Conservation (phyloP, 208 protist genomes). For the Leishmania tropica region DNA sequence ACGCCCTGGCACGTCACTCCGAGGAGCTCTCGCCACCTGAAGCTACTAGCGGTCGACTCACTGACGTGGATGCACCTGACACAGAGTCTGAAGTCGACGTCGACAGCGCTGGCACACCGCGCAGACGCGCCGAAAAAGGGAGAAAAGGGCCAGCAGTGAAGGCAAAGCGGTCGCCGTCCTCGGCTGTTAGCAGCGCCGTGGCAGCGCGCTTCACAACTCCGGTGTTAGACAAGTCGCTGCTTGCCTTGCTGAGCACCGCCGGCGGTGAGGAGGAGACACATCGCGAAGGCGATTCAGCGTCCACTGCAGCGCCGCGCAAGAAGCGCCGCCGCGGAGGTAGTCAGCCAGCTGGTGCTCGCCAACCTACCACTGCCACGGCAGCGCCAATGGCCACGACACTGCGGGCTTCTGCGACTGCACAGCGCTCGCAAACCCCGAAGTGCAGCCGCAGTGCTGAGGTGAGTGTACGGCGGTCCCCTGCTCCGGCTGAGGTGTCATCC, state of each 20-base stretch:
- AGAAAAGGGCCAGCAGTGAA: neutral
- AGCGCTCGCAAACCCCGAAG: neutral
- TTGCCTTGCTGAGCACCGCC: neutral
- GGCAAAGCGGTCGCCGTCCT: neutral
- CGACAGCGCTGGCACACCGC: slow-evolving; percentile 1
- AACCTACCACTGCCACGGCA: no score
- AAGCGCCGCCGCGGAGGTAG: slow-evolving; percentile 1
- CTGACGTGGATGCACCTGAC: neutral
- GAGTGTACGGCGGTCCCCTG: neutral
- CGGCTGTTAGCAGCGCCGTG: slow-evolving; percentile 1
- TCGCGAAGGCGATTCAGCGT: neutral
- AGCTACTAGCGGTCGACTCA: neutral
- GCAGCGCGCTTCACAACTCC: neutral
- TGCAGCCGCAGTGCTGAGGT: neutral
- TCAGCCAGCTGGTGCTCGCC: neutral
- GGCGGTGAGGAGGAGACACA: neutral
- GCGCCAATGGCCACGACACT: neutral
- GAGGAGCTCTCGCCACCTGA: neutral
- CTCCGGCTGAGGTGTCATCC: neutral
- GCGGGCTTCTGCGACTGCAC: neutral
- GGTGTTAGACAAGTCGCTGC: neutral
- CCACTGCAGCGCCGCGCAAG: neutral
- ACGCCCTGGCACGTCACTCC: slow-evolving; percentile 12
- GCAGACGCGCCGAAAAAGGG: neutral
- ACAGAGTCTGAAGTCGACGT: neutral